These are phyloP conservation scores for Striga asiatica DNA, from an alignment of 257 asterid genomes.

Conservation along the genomic window DNA sequence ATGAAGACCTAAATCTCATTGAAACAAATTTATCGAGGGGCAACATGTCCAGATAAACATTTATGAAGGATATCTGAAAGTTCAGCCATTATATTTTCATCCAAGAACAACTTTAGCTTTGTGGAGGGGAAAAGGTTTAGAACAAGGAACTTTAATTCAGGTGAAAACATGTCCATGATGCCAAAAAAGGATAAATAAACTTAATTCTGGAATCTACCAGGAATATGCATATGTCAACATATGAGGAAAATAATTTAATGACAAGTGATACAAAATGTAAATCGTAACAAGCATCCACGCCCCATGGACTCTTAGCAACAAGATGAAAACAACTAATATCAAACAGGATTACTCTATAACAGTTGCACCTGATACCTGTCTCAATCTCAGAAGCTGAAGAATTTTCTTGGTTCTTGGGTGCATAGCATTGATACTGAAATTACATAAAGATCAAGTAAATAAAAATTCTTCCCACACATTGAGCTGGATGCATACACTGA, in stretches of 20 bases:
- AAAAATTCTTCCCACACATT: background rate
- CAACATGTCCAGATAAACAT: too few relatives aligned
- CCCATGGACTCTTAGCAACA: background rate
- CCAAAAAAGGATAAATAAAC: too few relatives aligned
- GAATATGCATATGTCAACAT: too few relatives aligned
- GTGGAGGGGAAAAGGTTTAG: too few relatives aligned
- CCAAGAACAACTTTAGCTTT: too few relatives aligned
- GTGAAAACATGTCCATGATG: too few relatives aligned
- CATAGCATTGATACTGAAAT: conserved; percentile 58
- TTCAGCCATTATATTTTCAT: too few relatives aligned
- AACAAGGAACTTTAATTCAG: too few relatives aligned
- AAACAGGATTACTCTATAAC: background rate
- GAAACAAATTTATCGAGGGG: too few relatives aligned
- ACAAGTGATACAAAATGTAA: background rate
- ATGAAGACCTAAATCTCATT: too few relatives aligned
- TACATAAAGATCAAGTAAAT: background rate
- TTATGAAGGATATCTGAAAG: too few relatives aligned
- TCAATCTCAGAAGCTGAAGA: conserved; percentile 52
- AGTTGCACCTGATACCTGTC: conserved; percentile 34
- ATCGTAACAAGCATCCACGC: background rate
- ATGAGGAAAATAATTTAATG: background rate
- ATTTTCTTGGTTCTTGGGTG: conserved; percentile 63
- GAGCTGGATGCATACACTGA: background rate
- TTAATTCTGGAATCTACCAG: too few relatives aligned
- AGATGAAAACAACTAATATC: background rate